Conservation (phyloP, 2,329 filamentous ascomycete species). For the Colletotrichum caudatum region DNA sequence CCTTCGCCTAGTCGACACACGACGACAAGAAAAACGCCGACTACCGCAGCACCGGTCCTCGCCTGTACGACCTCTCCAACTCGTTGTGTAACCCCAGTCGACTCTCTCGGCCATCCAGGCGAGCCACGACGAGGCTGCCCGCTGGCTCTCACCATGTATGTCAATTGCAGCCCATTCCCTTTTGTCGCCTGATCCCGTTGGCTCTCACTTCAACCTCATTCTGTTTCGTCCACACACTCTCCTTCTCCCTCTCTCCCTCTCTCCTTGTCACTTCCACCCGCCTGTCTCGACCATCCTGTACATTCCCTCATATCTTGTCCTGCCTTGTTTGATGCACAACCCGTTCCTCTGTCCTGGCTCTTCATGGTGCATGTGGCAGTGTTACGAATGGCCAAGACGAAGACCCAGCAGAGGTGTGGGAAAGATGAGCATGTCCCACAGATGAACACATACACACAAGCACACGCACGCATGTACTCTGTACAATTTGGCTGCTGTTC, state of each 20-base stretch:
- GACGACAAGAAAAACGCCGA: conserved; percentile 36
- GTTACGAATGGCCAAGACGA: not conserved
- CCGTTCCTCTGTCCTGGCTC: not conserved
- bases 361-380: too few species aligned
- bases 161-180: conserved; percentile 18
- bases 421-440: conserved; percentile 9
- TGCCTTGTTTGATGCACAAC: too few species aligned
- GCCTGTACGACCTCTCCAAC: conserved; percentile 33
- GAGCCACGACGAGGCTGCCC: not conserved
- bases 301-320: not conserved
- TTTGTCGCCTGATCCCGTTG: conserved; percentile 1
- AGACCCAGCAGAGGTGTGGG: not conserved
- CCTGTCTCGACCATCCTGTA: too few species aligned
- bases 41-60: conserved; percentile 37
- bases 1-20: conserved; percentile 17
- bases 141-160: conserved; percentile 16
- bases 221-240: not conserved
- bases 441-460: not conserved
- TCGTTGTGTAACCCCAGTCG: conserved; percentile 19
- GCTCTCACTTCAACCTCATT: not conserved
- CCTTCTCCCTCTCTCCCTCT: not conserved
- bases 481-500: conserved; percentile 13
- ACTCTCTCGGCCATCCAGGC: conserved; percentile 3
- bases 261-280: not conserved
- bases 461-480: conserved; percentile 16